Evolutionary conservation across 108 stramenopile species (phyloP), one percentile per base, ranked within the genome.

Genomic region (Heterococcus sp.): DNA sequence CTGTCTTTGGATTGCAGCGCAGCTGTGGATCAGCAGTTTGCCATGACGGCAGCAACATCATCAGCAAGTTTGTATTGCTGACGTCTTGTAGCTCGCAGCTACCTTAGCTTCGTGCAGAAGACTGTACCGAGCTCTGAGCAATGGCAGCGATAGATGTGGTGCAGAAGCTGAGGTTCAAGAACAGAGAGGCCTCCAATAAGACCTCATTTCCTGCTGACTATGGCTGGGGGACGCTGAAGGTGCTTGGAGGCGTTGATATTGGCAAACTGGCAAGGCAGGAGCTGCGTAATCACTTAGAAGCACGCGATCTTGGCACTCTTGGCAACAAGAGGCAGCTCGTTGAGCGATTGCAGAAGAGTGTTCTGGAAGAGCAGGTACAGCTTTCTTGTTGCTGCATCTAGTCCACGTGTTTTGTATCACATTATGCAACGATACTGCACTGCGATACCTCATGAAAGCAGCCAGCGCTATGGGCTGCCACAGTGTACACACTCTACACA

Each of bases 291-390:
- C 87, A 88, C 30, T 75, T 89, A n/a, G 69, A 79, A 30, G 91
- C 91, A 5, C 66, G 92, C 35, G 90, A 87, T 40, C 90, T 91
- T 28, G 34, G 39, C 69, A 83, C 84, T 11, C 71, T 75, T 1
- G 92, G 92, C 31, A 91, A 74, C 37, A 91, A 91, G 46, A 63
- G 69, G 37, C 74, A 88, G 67, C 76, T 92, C 31, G 74, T 77
- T 3, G 82, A 87, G 31, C 71, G 92, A 0, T 84, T 92, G 26
- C 39, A 83, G 29, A 67, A 77, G 1, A 90, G 89, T 1, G 34
- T 92, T 14, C 78, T 86, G 33, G 91, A 90, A 29, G 92, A 92
- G 78, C 78, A 84, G 73, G 72, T 87, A 32, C 46, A 76, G 38
- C n/a, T n/a, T n/a, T n/a, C n/a, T n/a, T n/a, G n/a, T n/a, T n/a